Percentiles rank a stretch among this genome's conserved stretches.
Conservation (phyloP, 106 monocot species). For the Acorus calamus region DNA sequence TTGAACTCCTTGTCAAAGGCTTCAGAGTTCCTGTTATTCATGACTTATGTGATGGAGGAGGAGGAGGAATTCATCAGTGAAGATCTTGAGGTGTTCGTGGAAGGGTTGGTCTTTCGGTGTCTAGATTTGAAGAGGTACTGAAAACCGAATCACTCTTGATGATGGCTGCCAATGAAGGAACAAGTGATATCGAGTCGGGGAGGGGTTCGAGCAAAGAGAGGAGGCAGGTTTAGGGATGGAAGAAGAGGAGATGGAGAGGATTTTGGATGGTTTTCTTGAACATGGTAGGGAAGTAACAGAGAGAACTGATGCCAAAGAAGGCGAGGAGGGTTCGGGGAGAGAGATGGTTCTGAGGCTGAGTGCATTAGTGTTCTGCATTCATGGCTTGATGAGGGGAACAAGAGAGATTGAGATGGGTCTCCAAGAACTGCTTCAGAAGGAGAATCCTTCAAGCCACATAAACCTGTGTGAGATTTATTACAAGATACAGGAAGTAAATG, state of each 20-base stretch:
- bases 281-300: slow-evolving; percentile 5
- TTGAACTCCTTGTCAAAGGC: slow-evolving; percentile 29
- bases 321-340: neutral
- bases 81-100: slow-evolving; percentile 25
- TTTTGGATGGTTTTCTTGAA: slow-evolving; percentile 14
- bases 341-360: slow-evolving; percentile 12
- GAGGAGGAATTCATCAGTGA: slow-evolving; percentile 10
- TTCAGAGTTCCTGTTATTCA: slow-evolving; percentile 30
- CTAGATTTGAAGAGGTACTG: slow-evolving; percentile 17
- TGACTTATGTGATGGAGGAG: slow-evolving; percentile 11
- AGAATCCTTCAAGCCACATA: slow-evolving; percentile 20
- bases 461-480: slow-evolving; percentile 29
- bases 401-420: slow-evolving; percentile 33
- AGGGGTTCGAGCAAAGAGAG: neutral
- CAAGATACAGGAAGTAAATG: slow-evolving; percentile 5
- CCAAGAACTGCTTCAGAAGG: slow-evolving; percentile 29
- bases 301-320: slow-evolving; percentile 5
- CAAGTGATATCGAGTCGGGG: slow-evolving; percentile 20
- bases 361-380: slow-evolving; percentile 26
- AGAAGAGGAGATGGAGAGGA: slow-evolving; percentile 9
- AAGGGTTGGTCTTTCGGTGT: slow-evolving; percentile 9
- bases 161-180: slow-evolving; percentile 1
- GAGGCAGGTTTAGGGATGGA: neutral
- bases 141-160: slow-evolving; percentile 4
- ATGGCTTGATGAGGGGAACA: slow-evolving; percentile 24